Conservation (phyloP, 495 filamentous ascomycete genomes). For the Aspergillus hancockii region DNA sequence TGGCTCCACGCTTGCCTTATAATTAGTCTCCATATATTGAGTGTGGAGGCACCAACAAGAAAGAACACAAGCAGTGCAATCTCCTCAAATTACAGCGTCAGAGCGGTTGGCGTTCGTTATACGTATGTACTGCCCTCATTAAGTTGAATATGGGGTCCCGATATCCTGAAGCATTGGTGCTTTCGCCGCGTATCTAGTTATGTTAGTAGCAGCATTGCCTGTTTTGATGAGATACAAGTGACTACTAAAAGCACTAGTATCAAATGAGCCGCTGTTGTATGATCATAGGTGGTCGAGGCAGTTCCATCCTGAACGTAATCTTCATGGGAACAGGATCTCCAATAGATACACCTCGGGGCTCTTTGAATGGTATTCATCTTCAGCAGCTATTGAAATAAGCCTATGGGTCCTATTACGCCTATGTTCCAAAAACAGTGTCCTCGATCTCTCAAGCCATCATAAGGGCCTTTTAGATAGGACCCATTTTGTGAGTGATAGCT, state of each 20-base stretch:
- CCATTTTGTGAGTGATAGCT: too few species aligned
- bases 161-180: background rate
- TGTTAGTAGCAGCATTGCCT: background rate
- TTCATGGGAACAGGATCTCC: background rate
- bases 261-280: background rate
- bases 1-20: slow-evolving; percentile 15
- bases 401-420: too few species aligned
- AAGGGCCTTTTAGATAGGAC: too few species aligned
- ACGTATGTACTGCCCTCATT: background rate
- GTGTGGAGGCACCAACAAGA: background rate
- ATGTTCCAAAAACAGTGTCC: too few species aligned
- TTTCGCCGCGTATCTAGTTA: background rate
- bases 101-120: background rate
- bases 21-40: background rate
- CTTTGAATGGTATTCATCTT: too few species aligned
- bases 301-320: background rate
- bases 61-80: background rate
- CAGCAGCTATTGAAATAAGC: too few species aligned
- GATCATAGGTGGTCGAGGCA: background rate
- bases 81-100: background rate
- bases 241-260: background rate
- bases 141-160: background rate
- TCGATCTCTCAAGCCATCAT: too few species aligned
- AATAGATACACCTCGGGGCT: too few species aligned
- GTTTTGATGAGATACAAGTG: background rate